phyloP scores from a whole-genome alignment of 495 filamentous ascomycete genomes.

The Chaetomidium leptoderma region DNA sequence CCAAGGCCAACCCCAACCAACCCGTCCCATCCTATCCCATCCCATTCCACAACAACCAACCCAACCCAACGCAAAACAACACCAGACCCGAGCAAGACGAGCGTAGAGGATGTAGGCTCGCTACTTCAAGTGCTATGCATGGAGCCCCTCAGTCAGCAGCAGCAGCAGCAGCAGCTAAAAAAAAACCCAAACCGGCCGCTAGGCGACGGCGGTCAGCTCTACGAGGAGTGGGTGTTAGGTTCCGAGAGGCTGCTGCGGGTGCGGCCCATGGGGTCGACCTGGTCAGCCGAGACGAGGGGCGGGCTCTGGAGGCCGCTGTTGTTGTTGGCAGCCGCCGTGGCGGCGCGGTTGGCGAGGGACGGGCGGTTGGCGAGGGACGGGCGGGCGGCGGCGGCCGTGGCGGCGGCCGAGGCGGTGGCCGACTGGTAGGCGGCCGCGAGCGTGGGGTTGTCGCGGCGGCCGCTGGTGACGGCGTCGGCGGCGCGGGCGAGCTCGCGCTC shows the following conservation, averaged over 20 bases:
- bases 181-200: neutral
- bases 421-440: slow-evolving; percentile 28
- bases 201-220: too few species aligned
- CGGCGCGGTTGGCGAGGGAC: slow-evolving; percentile 43
- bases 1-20: too few species aligned
- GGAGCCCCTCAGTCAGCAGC: neutral
- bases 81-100: neutral
- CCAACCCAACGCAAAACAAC: neutral
- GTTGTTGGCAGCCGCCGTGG: slow-evolving; percentile 60
- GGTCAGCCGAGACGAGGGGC: slow-evolving; percentile 53
- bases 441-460: slow-evolving; percentile 28
- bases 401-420: slow-evolving; percentile 16
- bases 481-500: slow-evolving; percentile 44
- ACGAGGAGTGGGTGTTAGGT: slow-evolving; percentile 41
- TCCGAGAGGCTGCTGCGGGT: slow-evolving; percentile 54
- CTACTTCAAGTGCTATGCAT: too few species aligned
- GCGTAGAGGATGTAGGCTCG: neutral
- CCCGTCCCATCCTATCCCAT: too few species aligned
- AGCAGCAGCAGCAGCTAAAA: neutral
- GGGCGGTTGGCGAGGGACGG: slow-evolving; percentile 39
- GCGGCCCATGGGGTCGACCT: slow-evolving; percentile 66
- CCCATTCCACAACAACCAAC: too few species aligned
- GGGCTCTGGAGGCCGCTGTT: slow-evolving; percentile 57
- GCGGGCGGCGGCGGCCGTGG: slow-evolving; percentile 30
- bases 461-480: slow-evolving; percentile 33